phyloP scores from a whole-genome alignment of 2,329 filamentous ascomycete genomes.

The Mollisia scopiformis region DNA sequence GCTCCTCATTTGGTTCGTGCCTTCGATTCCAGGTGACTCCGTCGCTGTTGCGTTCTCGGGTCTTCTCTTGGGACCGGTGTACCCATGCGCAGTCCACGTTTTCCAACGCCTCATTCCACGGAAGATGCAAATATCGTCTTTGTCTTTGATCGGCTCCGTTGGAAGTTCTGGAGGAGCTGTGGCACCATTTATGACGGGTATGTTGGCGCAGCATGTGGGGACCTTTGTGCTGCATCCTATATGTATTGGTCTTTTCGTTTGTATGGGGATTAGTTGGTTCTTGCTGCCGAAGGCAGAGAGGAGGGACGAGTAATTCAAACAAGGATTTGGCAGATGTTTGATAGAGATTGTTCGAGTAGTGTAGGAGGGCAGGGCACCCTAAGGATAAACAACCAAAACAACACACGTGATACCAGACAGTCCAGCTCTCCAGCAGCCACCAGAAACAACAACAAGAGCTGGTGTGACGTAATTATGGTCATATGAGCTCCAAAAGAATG shows the following conservation, averaged over 20 bases:
- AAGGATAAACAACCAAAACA: no score
- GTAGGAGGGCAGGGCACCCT: no score
- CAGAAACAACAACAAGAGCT: no score
- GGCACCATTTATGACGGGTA: conserved; percentile 54
- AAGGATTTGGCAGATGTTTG: neutral
- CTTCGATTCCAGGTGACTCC: conserved; percentile 69
- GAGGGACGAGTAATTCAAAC: conserved; percentile 6
- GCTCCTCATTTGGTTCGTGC: conserved; percentile 74
- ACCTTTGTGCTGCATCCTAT: conserved; percentile 44
- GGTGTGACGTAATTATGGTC: no score
- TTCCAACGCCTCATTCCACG: conserved; percentile 62
- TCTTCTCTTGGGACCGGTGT: conserved; percentile 75
- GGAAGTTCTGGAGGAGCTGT: conserved; percentile 71
- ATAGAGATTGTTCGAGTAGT: no score
- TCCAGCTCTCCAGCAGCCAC: no score
- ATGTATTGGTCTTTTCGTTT: conserved; percentile 23
- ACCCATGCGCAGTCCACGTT: conserved; percentile 69
- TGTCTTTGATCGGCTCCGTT: conserved; percentile 68
- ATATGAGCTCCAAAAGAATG: no score
- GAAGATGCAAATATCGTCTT: conserved; percentile 59
- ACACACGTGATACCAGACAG: no score
- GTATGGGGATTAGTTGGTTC: conserved; percentile 22
- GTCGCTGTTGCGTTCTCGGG: conserved; percentile 71
- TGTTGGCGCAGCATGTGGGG: conserved; percentile 46
- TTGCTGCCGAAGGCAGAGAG: conserved; percentile 19